Percentiles rank a stretch among this genome's conserved stretches.
Conservation (phyloP, 257 asterid species). For the Osmanthus fragrans region DNA sequence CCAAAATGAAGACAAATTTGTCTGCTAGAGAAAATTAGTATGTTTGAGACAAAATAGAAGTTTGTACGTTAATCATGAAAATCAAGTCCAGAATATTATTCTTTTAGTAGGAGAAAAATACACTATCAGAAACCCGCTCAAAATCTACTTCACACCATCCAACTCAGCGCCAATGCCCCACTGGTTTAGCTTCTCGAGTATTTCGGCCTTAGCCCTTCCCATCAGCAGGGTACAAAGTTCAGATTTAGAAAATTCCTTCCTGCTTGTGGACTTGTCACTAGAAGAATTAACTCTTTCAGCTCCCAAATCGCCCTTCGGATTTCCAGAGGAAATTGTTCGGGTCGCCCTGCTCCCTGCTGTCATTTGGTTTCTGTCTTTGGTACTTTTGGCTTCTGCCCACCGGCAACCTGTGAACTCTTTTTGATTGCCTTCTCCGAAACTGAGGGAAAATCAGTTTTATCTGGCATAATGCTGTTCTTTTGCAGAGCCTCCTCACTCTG, state of each 20-base stretch:
- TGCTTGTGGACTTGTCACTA: slow-evolving; percentile 14
- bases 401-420: slow-evolving; percentile 35
- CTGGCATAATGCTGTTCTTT: slow-evolving; percentile 3
- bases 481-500: slow-evolving; percentile 7
- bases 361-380: slow-evolving; percentile 22
- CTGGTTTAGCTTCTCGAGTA: slow-evolving; percentile 35
- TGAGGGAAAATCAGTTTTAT: slow-evolving; percentile 25
- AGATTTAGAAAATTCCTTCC: slow-evolving; percentile 30
- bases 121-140: background rate
- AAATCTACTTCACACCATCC: background rate
- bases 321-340: slow-evolving; percentile 24
- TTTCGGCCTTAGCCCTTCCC: slow-evolving; percentile 44
- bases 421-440: slow-evolving; percentile 38
- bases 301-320: slow-evolving; percentile 22
- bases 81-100: background rate
- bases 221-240: slow-evolving; percentile 38
- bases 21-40: too few relatives aligned
- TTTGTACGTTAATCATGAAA: background rate
- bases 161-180: slow-evolving; percentile 29
- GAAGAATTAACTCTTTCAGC: slow-evolving; percentile 19
- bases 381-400: slow-evolving; percentile 21
- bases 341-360: slow-evolving; percentile 23
- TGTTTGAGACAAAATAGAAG: too few relatives aligned
- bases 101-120: background rate
- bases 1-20: too few relatives aligned